Base-by-base conservation (phyloP, 352 stramenopile species). In the Elongisporangium prolatum region DNA sequence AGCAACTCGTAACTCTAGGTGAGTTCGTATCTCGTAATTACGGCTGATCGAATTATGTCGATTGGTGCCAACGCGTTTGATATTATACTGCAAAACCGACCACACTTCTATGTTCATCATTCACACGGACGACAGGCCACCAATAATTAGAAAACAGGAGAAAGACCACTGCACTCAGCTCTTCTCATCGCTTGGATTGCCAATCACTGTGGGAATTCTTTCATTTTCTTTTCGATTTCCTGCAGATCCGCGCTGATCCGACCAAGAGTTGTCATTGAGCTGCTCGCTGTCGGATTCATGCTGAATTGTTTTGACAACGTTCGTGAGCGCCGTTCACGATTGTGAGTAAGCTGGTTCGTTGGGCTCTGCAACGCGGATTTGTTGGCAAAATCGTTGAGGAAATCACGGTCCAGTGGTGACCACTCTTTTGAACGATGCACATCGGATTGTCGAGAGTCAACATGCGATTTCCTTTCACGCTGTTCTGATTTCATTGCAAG, bases 171-270 rank as follows among this genome's bases (percentile, higher is more conserved):
- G 34, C 9, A 44, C 34, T 44, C 34, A 44, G 34, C 34, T 17
- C 34, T 44, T 44, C 34, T 44, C 11, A 13, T 44, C 34, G 34
- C 11, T 44, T 44, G 34, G 34, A 13, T 4, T 7, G 34, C 11
- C 34, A 13, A 4, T 64, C 52, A 67, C 25, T 76, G 67, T 18
- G 62, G 65, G 47, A 72, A 72, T 16, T 65, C 64, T 64, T 74
- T 64, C 58, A 92, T 86, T 56, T 86, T 81, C 53, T 74, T 81
- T 59, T 89, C 80, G 49, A 92, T 79, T n/a, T 71, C 74, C 61
- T 89, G 79, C 37, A 92, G 61, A 55, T 90, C 81, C 4, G 82
- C 63, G 25, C 77, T 70, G 34, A 91, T 72, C 14, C 81, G 81
- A 16, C 75, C 65, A 40, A 91, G 65, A 2, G 77, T 85, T 2